Evolutionary conservation across 2,329 filamentous ascomycete species (phyloP), one percentile per base, ranked within the genome.

Genomic region (Ambrosiella xylebori): DNA sequence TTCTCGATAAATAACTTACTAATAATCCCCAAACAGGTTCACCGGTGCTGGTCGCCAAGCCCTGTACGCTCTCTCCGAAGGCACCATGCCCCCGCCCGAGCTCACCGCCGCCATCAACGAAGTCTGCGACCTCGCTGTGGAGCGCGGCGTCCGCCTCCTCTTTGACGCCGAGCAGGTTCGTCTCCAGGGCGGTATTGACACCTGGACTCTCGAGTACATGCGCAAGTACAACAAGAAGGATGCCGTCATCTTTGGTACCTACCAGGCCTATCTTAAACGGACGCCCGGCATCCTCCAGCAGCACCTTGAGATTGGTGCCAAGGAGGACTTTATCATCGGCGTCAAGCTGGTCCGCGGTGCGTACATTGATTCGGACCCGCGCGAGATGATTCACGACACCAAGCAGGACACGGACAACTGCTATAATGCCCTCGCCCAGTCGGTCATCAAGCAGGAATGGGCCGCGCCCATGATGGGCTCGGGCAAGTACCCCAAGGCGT

Each of bases 161-260:
- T 88, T 95, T 62, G 88, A 94, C 62, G 90, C 88, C 1, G 90
- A 96, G 70, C 88, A 95, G 68, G 82, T 84, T 59, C 77, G 79
- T 58, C 77, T 93, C 37, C 87, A 95, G 70, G 73, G 77, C 5
- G 88, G 88, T 7, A 91, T 94, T 61, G 84, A 93, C 67, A 77
- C 80, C 63, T 91, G 88, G 85, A 87, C 84, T 4, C 70, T 93
- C 54, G 71, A 77, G n/a, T 84, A 88, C 64, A 86, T 89, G 73
- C 78, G 80, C 64, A 81, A 79, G 66, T 90, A 86, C 73, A 94
- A 94, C 71, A 78, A 73, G 61, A 77, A 77, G 38, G 74, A 76
- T 57, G 83, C 86, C 2, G 78, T 90, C 56, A 76, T 96, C 58
- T 94, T 90, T 71, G 82, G 82, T 61, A 88, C 85, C 0, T 89